Evolutionary conservation across 495 filamentous ascomycete species (phyloP).

Genomic region (Aspergillus carlsbadensis): DNA sequence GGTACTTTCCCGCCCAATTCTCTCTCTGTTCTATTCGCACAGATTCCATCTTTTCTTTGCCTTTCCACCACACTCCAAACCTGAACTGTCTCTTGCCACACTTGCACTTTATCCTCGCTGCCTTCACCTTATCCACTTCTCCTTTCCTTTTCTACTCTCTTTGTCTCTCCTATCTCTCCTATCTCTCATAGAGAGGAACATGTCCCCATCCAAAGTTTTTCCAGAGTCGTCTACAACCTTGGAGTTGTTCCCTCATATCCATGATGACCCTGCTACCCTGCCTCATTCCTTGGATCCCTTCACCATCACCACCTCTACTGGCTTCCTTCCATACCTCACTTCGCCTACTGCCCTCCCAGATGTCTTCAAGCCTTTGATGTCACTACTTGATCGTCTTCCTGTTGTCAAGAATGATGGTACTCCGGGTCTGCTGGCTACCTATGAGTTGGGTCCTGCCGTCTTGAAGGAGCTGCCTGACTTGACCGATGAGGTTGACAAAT

Average conservation of each 20-base stretch:
- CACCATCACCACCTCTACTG: conserved; percentile 80
- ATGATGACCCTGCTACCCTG: conserved; percentile 57
- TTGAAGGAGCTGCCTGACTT: conserved; percentile 69
- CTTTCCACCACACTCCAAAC: not conserved
- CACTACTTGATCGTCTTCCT: conserved; percentile 71
- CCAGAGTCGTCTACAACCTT: conserved; percentile 40
- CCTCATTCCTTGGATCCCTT: conserved; percentile 64
- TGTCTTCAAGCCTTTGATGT: conserved; percentile 67
- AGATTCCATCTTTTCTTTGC: not conserved
- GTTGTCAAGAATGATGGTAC: conserved; percentile 65
- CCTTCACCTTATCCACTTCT: not conserved
- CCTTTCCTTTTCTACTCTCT: not conserved
- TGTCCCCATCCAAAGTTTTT: conserved; percentile 19
- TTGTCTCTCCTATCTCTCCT: not conserved
- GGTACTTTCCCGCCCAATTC: conserved; percentile 31
- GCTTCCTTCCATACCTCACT: conserved; percentile 58
- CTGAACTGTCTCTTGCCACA: not conserved
- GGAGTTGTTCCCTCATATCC: conserved; percentile 55
- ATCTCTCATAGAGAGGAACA: conserved; percentile 8
- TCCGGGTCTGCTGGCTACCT: conserved; percentile 74
- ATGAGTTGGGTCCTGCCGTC: conserved; percentile 68
- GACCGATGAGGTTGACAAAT: conserved; percentile 65
- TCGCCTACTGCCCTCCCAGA: conserved; percentile 49
- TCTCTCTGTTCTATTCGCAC: conserved; percentile 14
- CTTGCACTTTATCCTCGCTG: not conserved